Conservation (phyloP, 2,329 filamentous ascomycete species). For the Aureobasidium namibiae region DNA sequence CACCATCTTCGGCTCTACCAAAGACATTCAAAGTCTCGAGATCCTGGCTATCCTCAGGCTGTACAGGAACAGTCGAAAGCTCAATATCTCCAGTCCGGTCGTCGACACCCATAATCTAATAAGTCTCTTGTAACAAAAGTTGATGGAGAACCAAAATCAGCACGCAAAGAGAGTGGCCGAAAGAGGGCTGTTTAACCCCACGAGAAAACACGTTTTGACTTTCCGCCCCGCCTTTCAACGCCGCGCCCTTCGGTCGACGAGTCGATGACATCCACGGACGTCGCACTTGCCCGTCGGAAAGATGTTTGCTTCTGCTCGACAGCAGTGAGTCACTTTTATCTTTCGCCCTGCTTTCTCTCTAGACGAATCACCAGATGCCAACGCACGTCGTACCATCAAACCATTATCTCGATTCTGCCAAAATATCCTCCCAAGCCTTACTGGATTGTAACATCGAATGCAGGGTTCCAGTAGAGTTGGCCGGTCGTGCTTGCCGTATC, state of each 20-base stretch:
- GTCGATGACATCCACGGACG: no score
- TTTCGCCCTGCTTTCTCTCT: neutral
- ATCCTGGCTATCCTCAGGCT: neutral
- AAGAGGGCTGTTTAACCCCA: neutral
- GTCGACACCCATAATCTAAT: neutral
- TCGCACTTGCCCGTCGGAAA: neutral
- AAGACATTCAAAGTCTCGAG: neutral
- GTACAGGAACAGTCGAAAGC: neutral
- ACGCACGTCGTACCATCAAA: neutral
- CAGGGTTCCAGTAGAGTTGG: neutral
- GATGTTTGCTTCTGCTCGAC: neutral
- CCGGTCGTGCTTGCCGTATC: neutral
- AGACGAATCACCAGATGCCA: neutral
- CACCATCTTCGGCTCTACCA: neutral
- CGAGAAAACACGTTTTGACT: neutral
- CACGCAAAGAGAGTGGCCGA: neutral
- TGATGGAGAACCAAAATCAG: neutral
- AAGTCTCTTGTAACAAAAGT: neutral
- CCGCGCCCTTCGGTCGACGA: neutral
- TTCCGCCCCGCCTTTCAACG: neutral
- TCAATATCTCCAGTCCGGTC: neutral
- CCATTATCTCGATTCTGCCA: neutral
- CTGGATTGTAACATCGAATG: neutral
- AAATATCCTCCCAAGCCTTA: no score
- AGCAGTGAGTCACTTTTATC: neutral